phyloP scores from a whole-genome alignment of 2,329 filamentous ascomycete genomes.

The Phialophora chinensis region DNA sequence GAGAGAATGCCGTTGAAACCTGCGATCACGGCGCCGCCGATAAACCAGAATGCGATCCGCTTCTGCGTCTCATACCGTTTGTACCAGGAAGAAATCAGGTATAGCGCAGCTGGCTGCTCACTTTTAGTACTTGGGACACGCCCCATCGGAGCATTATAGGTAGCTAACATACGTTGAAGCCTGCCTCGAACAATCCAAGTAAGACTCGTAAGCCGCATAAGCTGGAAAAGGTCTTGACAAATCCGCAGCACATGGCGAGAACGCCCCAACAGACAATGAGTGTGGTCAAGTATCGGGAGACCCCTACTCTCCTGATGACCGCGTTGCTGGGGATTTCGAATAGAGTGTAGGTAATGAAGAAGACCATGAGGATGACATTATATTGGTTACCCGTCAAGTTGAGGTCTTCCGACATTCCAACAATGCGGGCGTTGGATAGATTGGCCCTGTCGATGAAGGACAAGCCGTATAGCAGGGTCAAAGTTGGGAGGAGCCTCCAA shows the following conservation, averaged over 20 bases:
- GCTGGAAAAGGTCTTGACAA: slow-evolving; percentile 38
- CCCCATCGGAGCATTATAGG: background rate
- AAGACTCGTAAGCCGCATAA: slow-evolving; percentile 45
- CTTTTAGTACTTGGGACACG: background rate
- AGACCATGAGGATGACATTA: slow-evolving; percentile 68
- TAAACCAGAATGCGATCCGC: slow-evolving; percentile 42
- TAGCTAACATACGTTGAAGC: slow-evolving; percentile 15
- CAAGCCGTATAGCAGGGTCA: slow-evolving; percentile 35
- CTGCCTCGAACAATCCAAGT: slow-evolving; percentile 66
- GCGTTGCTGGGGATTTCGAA: slow-evolving; percentile 74
- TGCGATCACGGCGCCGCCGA: slow-evolving; percentile 39
- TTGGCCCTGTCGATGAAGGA: slow-evolving; percentile 17
- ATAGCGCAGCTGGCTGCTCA: slow-evolving; percentile 25
- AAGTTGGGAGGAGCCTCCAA: background rate
- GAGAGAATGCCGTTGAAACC: slow-evolving; percentile 31
- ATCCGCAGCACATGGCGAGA: slow-evolving; percentile 46
- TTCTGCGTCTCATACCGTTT: slow-evolving; percentile 33
- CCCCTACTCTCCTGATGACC: slow-evolving; percentile 68
- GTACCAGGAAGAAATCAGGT: slow-evolving; percentile 35
- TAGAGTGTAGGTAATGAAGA: slow-evolving; percentile 74
- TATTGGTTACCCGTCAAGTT: slow-evolving; percentile 43
- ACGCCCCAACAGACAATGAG: slow-evolving; percentile 49
- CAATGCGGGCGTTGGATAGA: slow-evolving; percentile 50
- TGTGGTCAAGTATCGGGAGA: slow-evolving; percentile 39
- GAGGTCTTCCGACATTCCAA: slow-evolving; percentile 54